Evolutionary conservation across 1,284 basidiomycete species (phyloP), one percentile per base, ranked within the genome.

Genomic region (Leccinum olivaceoglutinosum): DNA sequence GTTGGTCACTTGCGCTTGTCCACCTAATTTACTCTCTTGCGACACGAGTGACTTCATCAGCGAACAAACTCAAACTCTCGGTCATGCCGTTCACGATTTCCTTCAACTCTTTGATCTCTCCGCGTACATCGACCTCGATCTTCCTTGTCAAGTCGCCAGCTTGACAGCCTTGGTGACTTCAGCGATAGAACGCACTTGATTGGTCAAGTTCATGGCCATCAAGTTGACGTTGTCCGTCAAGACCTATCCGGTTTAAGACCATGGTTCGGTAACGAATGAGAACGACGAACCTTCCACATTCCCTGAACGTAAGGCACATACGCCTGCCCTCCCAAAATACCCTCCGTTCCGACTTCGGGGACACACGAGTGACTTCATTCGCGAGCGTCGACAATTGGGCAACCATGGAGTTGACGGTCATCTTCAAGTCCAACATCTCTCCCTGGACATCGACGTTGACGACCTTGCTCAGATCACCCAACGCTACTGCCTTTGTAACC

Each of bases 371-470:
- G 64, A 98, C 92, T 73, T 94, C 92, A 62, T 87, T 88, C 3
- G 92, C 90, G 56, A 96, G 82, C 3, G 88, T 90, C n/a, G 86
- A 89, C 49, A 96, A 76, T 71, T 93, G 90, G 21, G 83, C 85
- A 67, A 96, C 94, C 94, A 96, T 96, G 63, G 86, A 89, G 76
- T 96, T 96, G 71, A 96, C 93, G 0, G 92, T 94, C 76, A 87
- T 82, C 80, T 93, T 98, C 75, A 98, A 80, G 68, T 98, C 95
- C 8, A 97, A 81, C 84, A 99, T 98, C 80, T 98, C 96, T 65
- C 96, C 96, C 74, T 96, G 93, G 29, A 96, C 96, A 72, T 98
- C 95, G 67, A 98, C 95, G 67, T 94, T 89, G 76, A 98, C 94
- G 54, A 89, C 89, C 76, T 94, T 92, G 68, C 83, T 86, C 60